phyloP scores from a whole-genome alignment of 75 land plant species.

The Adiantum capillusveneris region DNA sequence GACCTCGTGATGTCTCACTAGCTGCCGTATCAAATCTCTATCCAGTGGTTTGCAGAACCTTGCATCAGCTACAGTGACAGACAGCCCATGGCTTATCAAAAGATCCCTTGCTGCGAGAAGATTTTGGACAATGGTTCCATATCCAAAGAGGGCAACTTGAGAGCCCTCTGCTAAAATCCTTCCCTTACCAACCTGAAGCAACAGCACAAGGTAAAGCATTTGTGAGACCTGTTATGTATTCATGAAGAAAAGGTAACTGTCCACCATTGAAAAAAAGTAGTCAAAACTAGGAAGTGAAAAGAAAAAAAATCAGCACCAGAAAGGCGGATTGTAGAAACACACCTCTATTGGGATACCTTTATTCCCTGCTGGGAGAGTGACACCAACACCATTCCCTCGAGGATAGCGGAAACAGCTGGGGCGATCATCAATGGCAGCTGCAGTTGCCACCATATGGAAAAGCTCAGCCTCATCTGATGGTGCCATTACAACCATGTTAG shows the following conservation, averaged over 20 bases:
- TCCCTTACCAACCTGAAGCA: slow-evolving; percentile 64
- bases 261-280: too few relatives aligned
- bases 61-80: slow-evolving; percentile 70
- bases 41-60: slow-evolving; percentile 85
- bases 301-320: not conserved
- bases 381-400: slow-evolving; percentile 42
- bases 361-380: slow-evolving; percentile 14
- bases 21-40: slow-evolving; percentile 43
- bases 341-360: slow-evolving; percentile 66
- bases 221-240: not conserved
- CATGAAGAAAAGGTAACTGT: slow-evolving; percentile 1
- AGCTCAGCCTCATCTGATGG: slow-evolving; percentile 77
- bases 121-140: slow-evolving; percentile 70
- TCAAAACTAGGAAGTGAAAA: too few relatives aligned
- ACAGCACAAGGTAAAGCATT: not conserved
- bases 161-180: slow-evolving; percentile 49
- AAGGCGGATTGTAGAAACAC: slow-evolving; percentile 2
- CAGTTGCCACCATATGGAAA: slow-evolving; percentile 73
- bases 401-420: slow-evolving; percentile 84
- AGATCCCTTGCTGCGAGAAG: slow-evolving; percentile 50
- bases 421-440: slow-evolving; percentile 56
- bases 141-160: slow-evolving; percentile 60
- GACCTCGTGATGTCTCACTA: slow-evolving; percentile 46
- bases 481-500: slow-evolving; percentile 93
- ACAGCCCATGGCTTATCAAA: slow-evolving; percentile 40